These are phyloP conservation scores for Suhomyces bokatorum DNA, from an alignment of 1,139 yeast species.

Conservation along the genomic window DNA sequence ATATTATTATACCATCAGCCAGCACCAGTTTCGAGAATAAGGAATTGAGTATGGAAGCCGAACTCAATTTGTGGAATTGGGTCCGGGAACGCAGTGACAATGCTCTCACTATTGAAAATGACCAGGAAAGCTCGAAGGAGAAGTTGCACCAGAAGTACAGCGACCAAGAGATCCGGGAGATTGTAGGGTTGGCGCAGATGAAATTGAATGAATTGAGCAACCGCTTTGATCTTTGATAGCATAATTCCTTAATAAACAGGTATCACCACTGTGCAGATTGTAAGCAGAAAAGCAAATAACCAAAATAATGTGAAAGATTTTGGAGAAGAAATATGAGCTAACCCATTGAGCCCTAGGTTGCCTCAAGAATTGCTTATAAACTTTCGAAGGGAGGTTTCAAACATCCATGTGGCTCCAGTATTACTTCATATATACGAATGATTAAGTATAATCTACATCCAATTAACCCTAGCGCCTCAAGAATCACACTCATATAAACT, in stretches of 20 bases:
- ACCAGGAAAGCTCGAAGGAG: slow-evolving; percentile 6
- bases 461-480: no score
- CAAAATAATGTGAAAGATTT: no score
- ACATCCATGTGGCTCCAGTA: no score
- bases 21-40: slow-evolving; percentile 41
- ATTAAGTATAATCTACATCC: no score
- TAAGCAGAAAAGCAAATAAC: no score
- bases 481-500: no score
- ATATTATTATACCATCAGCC: slow-evolving; percentile 46
- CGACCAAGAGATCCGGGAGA: slow-evolving; percentile 54
- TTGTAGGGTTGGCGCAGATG: slow-evolving; percentile 54
- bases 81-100: slow-evolving; percentile 54
- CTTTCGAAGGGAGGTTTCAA: no score
- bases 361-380: no score
- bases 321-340: no score
- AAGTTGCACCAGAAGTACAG: slow-evolving; percentile 25
- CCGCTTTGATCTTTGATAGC: slow-evolving; percentile 11
- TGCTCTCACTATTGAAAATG: slow-evolving; percentile 18
- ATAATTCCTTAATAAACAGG: not conserved
- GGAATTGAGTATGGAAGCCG: slow-evolving; percentile 46
- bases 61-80: slow-evolving; percentile 81
- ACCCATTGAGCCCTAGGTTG: no score
- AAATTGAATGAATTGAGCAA: slow-evolving; percentile 38
- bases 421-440: no score
- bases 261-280: not conserved